Evolutionary conservation across 1,284 basidiomycete genomes (phyloP), one percentile per base, ranked within the genome.

Genomic region (Ganoderma leucocontextum): DNA sequence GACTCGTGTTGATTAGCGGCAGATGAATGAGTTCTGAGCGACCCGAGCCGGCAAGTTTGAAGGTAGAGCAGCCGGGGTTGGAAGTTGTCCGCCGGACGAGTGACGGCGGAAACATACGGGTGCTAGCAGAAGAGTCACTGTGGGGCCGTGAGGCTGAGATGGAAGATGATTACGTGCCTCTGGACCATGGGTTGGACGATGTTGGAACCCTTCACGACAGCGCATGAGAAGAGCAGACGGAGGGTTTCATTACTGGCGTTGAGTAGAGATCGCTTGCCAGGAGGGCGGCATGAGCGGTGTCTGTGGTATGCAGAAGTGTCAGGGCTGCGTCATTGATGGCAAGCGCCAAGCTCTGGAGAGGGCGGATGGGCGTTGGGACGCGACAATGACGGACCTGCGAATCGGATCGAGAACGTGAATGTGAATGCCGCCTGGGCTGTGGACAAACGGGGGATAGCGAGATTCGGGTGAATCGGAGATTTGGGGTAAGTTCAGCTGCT

Each of bases 11-110:
- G 68, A 58, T 64, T 38, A 39, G 60, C 49, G 67, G 58, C 29
- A 55, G 68, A 68, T 66, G 70, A 49, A 69, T 69, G 63, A 72
- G 49, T 68, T 71, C 65, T 68, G 65, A 57, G 62, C 33, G 57
- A 38, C 38, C 25, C 39, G 42, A 47, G 63, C 47, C 29, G 59
- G 15, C 25, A 49, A 13, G 47, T 47, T 22, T n/a, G 42, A 29
- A 42, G 49, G 59, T 38, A 22, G 47, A 15, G 52, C 60, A 35
- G 44, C 53, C 57, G 59, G 53, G 62, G 59, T 52, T 52, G 25
- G 55, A 62, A 55, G 39, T 13, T 25, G 33, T 62, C 33, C 17
- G 22, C 47, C 36, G 47, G 62, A n/a, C 12, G 58, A 42, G 59
- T 29, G 44, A 35, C 25, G 61, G 53, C 4, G 25, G 13, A 41